phyloP scores from a whole-genome alignment of 805 yeast genomes.

The Sungouiozyma intestinalis region DNA sequence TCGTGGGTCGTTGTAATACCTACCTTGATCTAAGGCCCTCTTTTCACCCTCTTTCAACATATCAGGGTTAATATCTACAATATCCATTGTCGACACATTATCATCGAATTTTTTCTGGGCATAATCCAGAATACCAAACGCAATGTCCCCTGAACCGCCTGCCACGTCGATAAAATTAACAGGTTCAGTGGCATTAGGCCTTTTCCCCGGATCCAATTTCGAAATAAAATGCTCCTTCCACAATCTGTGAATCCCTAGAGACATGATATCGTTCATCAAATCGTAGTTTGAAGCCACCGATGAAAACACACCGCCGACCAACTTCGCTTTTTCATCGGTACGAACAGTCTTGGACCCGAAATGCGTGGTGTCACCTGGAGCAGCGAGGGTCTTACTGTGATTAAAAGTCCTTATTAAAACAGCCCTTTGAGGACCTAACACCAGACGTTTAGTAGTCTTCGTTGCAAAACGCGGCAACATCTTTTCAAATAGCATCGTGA shows the following conservation, averaged over 20 bases:
- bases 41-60: constrained; percentile 89
- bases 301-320: constrained; percentile 81
- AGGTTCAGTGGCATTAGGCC: constrained; percentile 73
- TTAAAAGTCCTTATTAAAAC: background rate
- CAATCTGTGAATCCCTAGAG: constrained; percentile 84
- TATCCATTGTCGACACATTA: constrained; percentile 66
- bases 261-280: constrained; percentile 97
- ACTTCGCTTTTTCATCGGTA: constrained; percentile 66
- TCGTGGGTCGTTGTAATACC: constrained; percentile 42
- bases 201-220: constrained; percentile 83
- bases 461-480: background rate
- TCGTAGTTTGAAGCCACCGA: constrained; percentile 93
- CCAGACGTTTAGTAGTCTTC: background rate
- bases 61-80: constrained; percentile 91
- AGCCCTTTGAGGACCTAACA: background rate
- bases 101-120: constrained; percentile 75
- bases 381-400: constrained; percentile 1
- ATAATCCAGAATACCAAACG: constrained; percentile 87
- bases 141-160: constrained; percentile 98
- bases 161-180: constrained; percentile 90
- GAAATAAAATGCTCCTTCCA: constrained; percentile 91
- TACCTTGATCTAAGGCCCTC: constrained; percentile 53
- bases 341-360: constrained; percentile 84
- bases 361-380: constrained; percentile 44
- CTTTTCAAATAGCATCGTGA: background rate